Base-by-base conservation (phyloP, 1,284 basidiomycete genomes). In the Tilletia setariae region DNA sequence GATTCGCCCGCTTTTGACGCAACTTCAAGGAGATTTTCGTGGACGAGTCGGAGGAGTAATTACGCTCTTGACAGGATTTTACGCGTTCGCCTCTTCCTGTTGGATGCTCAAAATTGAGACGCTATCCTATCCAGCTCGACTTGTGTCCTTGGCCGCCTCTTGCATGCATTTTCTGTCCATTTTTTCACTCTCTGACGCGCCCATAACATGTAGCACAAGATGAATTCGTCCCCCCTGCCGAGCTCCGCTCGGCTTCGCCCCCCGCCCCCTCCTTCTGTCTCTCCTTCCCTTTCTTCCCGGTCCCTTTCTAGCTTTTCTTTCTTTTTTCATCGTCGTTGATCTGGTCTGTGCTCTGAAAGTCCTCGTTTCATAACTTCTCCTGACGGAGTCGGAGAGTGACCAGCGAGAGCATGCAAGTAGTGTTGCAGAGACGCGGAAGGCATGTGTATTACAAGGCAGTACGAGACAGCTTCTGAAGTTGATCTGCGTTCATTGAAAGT, bases 381-480 rank as follows among this genome's bases (percentile, higher is more conserved):
- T n/a, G n/a, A n/a, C n/a, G n/a, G n/a, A n/a, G n/a, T n/a, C n/a
- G n/a, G n/a, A n/a, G n/a, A n/a, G n/a, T n/a, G n/a, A n/a, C n/a
- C n/a, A n/a, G n/a, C n/a, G n/a, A n/a, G n/a, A n/a, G n/a, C n/a
- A n/a, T n/a, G n/a, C n/a, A n/a, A n/a, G n/a, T n/a, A n/a, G n/a
- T n/a, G n/a, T n/a, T n/a, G n/a, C n/a, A n/a, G n/a, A n/a, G n/a
- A n/a, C n/a, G n/a, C n/a, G n/a, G n/a, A n/a, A n/a, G n/a, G n/a
- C n/a, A n/a, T n/a, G n/a, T n/a, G n/a, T n/a, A 19, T 63, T 79
- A 82, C 66, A 82, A 67, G 0, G 79, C 80, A 35, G 78, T 81
- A 40, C 80, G 72, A 43, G 80, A 82, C 19, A 82, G 78, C 69
- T 80, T 79, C 64, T 82, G 80, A 64, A 81, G 73, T 51, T 79